Evolutionary conservation across 116 monocot species (phyloP).

Genomic region (Papilionanthe hybrid): DNA sequence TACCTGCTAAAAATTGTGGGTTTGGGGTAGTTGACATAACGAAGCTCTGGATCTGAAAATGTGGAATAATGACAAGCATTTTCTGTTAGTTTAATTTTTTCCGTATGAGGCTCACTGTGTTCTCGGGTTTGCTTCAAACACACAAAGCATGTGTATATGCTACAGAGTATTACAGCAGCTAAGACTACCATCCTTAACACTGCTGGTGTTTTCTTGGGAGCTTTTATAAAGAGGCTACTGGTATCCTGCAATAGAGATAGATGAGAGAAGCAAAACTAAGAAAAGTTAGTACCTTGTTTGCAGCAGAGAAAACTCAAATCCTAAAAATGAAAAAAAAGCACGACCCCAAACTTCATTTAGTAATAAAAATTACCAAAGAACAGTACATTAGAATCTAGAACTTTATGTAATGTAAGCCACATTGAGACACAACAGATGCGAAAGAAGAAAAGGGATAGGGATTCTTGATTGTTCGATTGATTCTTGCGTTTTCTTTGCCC

Average conservation of each 20-base stretch:
- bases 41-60: constrained; percentile 19
- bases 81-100: constrained; percentile 23
- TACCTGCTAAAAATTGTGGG: constrained; percentile 51
- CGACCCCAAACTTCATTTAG: background rate
- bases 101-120: background rate
- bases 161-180: constrained; percentile 30
- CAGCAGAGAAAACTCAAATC: background rate
- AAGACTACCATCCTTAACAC: constrained; percentile 32
- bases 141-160: constrained; percentile 34
- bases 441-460: too few species aligned
- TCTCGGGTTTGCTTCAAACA: constrained; percentile 38
- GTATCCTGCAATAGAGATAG: constrained; percentile 25
- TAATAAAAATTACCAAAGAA: background rate
- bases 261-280: background rate
- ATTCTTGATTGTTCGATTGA: too few species aligned
- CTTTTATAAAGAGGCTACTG: constrained; percentile 26
- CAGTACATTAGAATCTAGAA: too few species aligned
- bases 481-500: too few species aligned
- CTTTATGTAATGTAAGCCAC: too few species aligned
- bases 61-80: constrained; percentile 18
- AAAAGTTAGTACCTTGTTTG: too few species aligned
- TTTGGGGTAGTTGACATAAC: constrained; percentile 44
- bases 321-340: background rate
- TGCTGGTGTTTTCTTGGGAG: constrained; percentile 31
- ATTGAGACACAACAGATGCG: too few species aligned